Base-by-base conservation (phyloP, 2,329 filamentous ascomycete species). In the Fusarium aywerte region DNA sequence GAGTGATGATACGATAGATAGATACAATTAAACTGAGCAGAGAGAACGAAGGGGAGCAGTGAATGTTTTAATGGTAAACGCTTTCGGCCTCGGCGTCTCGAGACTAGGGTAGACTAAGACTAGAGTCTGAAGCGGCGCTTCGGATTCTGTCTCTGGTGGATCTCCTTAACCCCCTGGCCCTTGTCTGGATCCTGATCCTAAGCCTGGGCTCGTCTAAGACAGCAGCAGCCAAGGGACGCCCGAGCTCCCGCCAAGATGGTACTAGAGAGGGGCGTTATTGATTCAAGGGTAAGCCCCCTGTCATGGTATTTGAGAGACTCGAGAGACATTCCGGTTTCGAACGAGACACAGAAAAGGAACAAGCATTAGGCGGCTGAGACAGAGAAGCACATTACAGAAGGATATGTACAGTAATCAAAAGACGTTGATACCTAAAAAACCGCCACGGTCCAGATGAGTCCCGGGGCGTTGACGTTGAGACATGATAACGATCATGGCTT, bases 41-140 rank as follows among this genome's bases (percentile, higher is more conserved):
- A 58, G 49, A 56, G 52, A 50, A 43, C 36, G 48, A 66, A n/a
- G 31, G 33, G 64, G 48, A 56, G 49, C 48, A 40, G 50, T 52
- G 53, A 59, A 33, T 71, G 69, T 61, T 71, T 71, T 70, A 62
- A 71, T 65, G 65, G 51, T 45, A 39, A 36, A 40, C 21, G 32
- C 58, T 42, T 48, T 58, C 36, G 36, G 58, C 47, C 42, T 57
- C 58, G 50, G 59, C 51, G 51, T 47, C 58, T 63, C n/a, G 25
- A 49, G 58, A 53, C 47, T 50, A 27, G 48, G 56, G 48, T 44
- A 21, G 35, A 42, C 35, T 42, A 51, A 36, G 51, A 40, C 40
- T 36, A 50, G 47, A 31, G 23, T 43, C 27, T 52, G 58, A 44
- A 51, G 50, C 36, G 62, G 57, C 69, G 67, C 67, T 57, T 66